These are phyloP conservation scores for Cladophialophora yegresii DNA, from an alignment of 2,329 filamentous ascomycete species.

Conservation along the genomic window DNA sequence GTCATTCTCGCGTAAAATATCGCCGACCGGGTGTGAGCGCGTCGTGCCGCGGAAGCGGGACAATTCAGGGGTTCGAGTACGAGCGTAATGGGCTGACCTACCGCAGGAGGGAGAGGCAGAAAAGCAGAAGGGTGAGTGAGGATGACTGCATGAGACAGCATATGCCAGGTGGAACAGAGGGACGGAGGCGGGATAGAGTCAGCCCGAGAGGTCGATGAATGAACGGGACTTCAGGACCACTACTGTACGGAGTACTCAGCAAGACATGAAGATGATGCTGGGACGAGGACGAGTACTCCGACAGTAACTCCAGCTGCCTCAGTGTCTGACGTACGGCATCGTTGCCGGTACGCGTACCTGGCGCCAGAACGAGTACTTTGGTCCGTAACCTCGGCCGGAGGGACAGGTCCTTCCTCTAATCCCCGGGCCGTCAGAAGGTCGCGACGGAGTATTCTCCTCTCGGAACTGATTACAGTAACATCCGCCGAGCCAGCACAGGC, in stretches of 20 bases:
- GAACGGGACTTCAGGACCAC: neutral
- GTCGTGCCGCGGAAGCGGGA: conserved; percentile 1
- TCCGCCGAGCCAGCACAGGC: neutral
- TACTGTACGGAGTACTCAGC: neutral
- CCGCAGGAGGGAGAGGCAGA: neutral
- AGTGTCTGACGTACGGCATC: neutral
- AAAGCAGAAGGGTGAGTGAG: neutral
- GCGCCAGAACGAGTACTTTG: no score
- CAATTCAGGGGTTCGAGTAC: neutral
- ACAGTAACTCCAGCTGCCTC: neutral
- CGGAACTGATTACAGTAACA: neutral
- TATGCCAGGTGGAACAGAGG: no score
- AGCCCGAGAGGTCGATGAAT: neutral
- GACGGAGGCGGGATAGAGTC: neutral
- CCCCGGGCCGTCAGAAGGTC: neutral
- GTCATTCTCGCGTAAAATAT: neutral
- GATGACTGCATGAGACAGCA: conserved; percentile 8
- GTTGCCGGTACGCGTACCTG: neutral
- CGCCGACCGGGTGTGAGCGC: neutral
- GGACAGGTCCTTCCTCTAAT: neutral
- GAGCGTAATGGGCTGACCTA: neutral
- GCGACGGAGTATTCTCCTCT: neutral
- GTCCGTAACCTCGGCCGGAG: neutral
- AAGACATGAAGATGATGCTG: neutral
- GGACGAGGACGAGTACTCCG: neutral